Base-by-base conservation (phyloP, 1,284 basidiomycete species). In the Ceratobasidium papillatum region DNA sequence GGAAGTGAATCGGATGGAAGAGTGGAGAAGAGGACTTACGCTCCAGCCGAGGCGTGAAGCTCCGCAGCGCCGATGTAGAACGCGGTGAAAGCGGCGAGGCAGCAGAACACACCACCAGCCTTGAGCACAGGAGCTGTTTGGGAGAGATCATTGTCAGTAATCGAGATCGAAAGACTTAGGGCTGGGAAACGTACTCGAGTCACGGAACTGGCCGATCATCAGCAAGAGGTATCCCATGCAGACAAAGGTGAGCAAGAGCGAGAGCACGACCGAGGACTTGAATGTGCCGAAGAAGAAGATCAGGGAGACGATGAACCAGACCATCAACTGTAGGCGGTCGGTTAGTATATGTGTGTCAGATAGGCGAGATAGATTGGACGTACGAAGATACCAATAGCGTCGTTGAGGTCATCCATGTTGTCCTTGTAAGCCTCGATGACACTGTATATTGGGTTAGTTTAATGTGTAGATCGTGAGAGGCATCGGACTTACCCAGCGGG, bases 21-120 rank as follows among this genome's bases (percentile, higher is more conserved):
- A 22, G n/a, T 36, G 30, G 56, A 58, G 56, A 34, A 51, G 43
- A 34, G 54, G 64, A 66, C 64, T 51, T 41, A 66, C 64, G 64
- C 64, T 66, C 64, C 49, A 36, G 49, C 64, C 27, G 49, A 66
- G 49, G 12, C 83, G 65, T 91, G 84, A 59, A 93, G 81, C 75
- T 91, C 88, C 32, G 86, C 86, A 27, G 88, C 81, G 54, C 87
- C 92, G 64, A 86, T 84, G 80, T 92, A 92, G 84, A 87, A 93
- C n/a, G 91, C 92, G 78, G 91, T 81, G 76, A 87, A 81, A 0
- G 90, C 90, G 27, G 91, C 91, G 71, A 90, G 76, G 74, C 91
- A 85, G 47, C 94, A 94, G 43, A 94, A 82, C 1, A 82, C 88
- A 73, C 95, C 95, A 63, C 94, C 94, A 3, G 90, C 92, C 79